Evolutionary conservation across 2,329 filamentous ascomycete species (phyloP).

Genomic region (Ophiostoma angusticollis): DNA sequence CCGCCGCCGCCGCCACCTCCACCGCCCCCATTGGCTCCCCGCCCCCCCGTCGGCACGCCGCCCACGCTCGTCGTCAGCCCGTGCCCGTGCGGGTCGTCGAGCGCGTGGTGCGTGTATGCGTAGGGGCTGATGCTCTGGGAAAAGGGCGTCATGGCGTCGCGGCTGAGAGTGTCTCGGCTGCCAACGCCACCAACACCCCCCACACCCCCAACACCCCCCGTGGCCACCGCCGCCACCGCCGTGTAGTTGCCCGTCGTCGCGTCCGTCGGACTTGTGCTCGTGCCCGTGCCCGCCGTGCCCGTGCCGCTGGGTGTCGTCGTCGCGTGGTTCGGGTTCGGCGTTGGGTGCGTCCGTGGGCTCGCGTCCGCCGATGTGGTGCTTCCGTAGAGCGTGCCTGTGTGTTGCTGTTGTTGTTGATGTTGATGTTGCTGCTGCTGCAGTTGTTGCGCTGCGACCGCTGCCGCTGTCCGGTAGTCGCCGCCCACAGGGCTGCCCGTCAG

Average conservation of each 20-base stretch:
- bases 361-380: slow-evolving; percentile 8
- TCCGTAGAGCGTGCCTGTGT: slow-evolving; percentile 7
- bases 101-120: slow-evolving; percentile 7
- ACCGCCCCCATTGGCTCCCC: too few species aligned
- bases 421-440: too few species aligned
- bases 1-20: too few species aligned
- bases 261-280: slow-evolving; percentile 11
- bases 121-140: slow-evolving; percentile 9
- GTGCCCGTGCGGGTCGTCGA: slow-evolving; percentile 7
- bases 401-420: slow-evolving; percentile 1
- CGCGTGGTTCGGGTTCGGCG: slow-evolving; percentile 10
- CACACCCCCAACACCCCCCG: too few species aligned
- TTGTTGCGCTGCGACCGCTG: too few species aligned
- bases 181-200: too few species aligned
- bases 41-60: too few species aligned
- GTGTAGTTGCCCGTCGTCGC: slow-evolving; percentile 10
- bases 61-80: too few species aligned
- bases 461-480: slow-evolving; percentile 7
- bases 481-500: slow-evolving; percentile 7
- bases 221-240: slow-evolving; percentile 2
- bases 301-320: slow-evolving; percentile 2
- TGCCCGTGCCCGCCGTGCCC: not conserved
- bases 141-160: slow-evolving; percentile 3
- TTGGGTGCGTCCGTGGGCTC: slow-evolving; percentile 12
- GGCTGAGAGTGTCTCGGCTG: too few species aligned